Conservation (phyloP, 495 filamentous ascomycete species). For the Parathielavia hyrcaniae region DNA sequence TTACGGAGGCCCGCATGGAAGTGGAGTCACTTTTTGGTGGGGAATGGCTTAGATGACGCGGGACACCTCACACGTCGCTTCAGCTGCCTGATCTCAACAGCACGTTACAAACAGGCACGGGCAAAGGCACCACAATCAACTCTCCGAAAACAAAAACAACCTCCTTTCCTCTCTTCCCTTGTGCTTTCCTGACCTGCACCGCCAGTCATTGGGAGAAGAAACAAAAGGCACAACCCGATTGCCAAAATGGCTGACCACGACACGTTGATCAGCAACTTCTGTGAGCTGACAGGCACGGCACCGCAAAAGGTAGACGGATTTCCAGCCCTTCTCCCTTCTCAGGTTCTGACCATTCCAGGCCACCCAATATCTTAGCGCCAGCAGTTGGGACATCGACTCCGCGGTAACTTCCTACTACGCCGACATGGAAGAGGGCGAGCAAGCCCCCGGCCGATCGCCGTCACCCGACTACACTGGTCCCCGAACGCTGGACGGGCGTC, state of each 20-base stretch:
- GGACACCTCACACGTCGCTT: constrained; percentile 12
- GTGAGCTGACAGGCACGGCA: constrained; percentile 59
- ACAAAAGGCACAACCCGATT: neutral
- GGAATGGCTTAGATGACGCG: constrained; percentile 9
- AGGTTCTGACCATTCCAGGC: constrained; percentile 44
- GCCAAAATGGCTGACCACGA: constrained; percentile 54
- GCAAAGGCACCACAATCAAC: neutral
- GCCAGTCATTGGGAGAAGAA: no score
- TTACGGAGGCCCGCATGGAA: no score
- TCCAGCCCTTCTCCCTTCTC: neutral
- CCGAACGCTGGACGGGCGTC: constrained; percentile 50
- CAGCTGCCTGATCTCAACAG: constrained; percentile 24
- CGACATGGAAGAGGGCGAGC: constrained; percentile 54
- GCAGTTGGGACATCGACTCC: constrained; percentile 61
- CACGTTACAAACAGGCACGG: neutral
- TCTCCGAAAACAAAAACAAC: neutral
- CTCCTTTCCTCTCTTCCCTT: neutral
- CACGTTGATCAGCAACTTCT: constrained; percentile 65
- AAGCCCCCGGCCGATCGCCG: constrained; percentile 18
- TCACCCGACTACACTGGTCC: constrained; percentile 46
- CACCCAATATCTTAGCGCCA: constrained; percentile 59
- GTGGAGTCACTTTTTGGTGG: neutral
- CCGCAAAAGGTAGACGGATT: constrained; percentile 54
- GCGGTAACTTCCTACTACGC: constrained; percentile 67
- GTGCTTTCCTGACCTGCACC: neutral